Evolutionary conservation across 352 stramenopile genomes (phyloP), one percentile per base, ranked within the genome.

Genomic region (Globisporangium abappressorium): DNA sequence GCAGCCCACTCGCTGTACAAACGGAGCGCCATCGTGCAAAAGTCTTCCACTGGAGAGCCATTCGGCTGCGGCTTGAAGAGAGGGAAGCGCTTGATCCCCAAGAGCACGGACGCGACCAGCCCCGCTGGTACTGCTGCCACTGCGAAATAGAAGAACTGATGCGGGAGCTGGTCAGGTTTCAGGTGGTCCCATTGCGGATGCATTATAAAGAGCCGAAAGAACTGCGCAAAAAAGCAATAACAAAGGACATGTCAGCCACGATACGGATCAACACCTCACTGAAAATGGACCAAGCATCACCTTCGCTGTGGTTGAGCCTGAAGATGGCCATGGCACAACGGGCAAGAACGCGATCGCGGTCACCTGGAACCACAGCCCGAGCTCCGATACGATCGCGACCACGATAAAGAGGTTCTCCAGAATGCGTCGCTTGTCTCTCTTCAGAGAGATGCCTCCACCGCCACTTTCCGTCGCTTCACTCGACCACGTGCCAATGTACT

Each of bases 41-140:
- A 28, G 46, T 89, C 79, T 70, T 92, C 84, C 22, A 65, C 34
- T 5, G 78, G 76, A n/a, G 72, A 70, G 3, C 36, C 64, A 54
- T 70, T 78, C 0, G 81, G 81, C 59, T 91, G 81, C 0, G 82
- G 79, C 59, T 91, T 91, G 65, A 91, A 91, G 28, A 92, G 55
- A 11, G 84, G 79, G 43, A 90, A 90, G 22, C 79, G 59, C 60
- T 86, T 85, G 18, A 61, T 38, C 1, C 84, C 82, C 2, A 87
- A 57, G 5, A 78, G 6, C 55, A 73, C 81, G 0, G 73, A 66
- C 9, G 78, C 0, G 1, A 81, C 4, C 6, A 87, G 63, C 11
- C 74, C 47, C 0, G 62, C 77, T 11, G 79, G 80, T 4, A 86
- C 74, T n/a, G 77, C 77, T 12, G 61, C 76, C 1, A 81, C 54